Evolutionary conservation across 352 stramenopile genomes (phyloP), one percentile per base, ranked within the genome.

Genomic region (Globisporangium acanthophoron): DNA sequence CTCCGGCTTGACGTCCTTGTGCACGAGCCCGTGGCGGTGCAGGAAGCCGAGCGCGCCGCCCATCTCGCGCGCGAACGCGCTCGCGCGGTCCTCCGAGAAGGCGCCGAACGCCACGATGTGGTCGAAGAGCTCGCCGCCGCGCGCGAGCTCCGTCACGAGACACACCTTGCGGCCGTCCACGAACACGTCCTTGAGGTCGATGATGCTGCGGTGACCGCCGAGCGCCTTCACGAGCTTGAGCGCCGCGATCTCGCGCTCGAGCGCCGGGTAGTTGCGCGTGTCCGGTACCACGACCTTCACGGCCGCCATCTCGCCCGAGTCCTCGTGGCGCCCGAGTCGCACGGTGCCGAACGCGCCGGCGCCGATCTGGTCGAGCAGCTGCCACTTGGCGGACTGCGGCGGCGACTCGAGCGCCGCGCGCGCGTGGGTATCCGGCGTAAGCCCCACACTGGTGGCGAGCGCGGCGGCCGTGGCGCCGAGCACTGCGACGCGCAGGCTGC

Each of bases 81-180:
- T 63, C 2, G 78, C 80, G 13, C 74, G 73, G 9, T 52, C n/a
- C 60, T 94, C 84, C 0, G 62, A 21, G 41, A 89, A 83, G 31
- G 74, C 75, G n/a, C 84, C 81, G 45, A 77, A 77, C 1, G 66
- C 60, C 27, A 96, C 80, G 48, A 98, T 90, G 45, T 92, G 70
- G 53, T 97, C 88, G 62, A 97, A 98, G 16, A 98, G 70, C 61
- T 97, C 91, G 6, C 88, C 88, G 56, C 92, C 92, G 18, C 69
- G 73, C 15, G 88, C 80, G 11, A 96, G 66, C 53, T 97, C 91
- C 15, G 90, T 96, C 9, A 97, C 82, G 39, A 97, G 66, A 54
- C 74, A 93, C 31, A 97, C 70, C 53, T 92, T 83, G 16, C 70
- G 76, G 24, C 76, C 74, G 49, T 92, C 76, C 13, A 90, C 74